Percentiles rank a stretch among this genome's conserved stretches.
These are phyloP conservation scores for Trichophyton benhamiae DNA, from an alignment of 2,329 filamentous ascomycete genomes.

Conservation along the genomic window DNA sequence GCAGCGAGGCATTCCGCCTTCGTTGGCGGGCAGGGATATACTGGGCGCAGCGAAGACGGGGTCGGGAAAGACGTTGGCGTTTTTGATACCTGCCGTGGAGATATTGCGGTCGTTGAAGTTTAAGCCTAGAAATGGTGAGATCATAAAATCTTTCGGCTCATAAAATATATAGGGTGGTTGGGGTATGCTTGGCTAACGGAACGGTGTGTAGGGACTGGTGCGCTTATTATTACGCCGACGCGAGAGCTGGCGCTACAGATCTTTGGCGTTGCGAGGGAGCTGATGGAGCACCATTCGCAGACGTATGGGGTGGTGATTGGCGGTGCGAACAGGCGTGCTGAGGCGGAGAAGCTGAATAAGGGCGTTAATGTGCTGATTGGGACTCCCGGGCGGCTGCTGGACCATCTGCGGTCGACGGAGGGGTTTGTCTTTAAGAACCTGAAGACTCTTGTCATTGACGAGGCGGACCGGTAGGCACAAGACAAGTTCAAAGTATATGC, in stretches of 20 bases:
- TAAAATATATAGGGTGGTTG: too few relatives aligned
- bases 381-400: constrained; percentile 80
- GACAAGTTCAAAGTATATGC: too few relatives aligned
- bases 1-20: constrained; percentile 69
- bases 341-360: constrained; percentile 87
- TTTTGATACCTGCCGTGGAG: constrained; percentile 86
- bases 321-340: constrained; percentile 77
- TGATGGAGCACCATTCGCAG: constrained; percentile 87
- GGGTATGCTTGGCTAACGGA: too few relatives aligned
- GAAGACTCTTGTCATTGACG: constrained; percentile 85
- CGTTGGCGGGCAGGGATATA: constrained; percentile 81
- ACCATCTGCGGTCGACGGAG: constrained; percentile 86
- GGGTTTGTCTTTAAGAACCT: constrained; percentile 87
- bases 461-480: constrained; percentile 58
- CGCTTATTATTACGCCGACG: constrained; percentile 84
- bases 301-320: constrained; percentile 95
- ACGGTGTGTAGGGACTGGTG: constrained; percentile 51
- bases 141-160: too few relatives aligned
- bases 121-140: constrained; percentile 72
- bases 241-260: constrained; percentile 91
- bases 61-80: constrained; percentile 88
- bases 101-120: constrained; percentile 83
- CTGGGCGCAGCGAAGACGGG: constrained; percentile 93
- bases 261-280: constrained; percentile 83
- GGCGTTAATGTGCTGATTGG: constrained; percentile 91